Conservation (phyloP, 306 rosid species). For the Sesbania bispinosa region DNA sequence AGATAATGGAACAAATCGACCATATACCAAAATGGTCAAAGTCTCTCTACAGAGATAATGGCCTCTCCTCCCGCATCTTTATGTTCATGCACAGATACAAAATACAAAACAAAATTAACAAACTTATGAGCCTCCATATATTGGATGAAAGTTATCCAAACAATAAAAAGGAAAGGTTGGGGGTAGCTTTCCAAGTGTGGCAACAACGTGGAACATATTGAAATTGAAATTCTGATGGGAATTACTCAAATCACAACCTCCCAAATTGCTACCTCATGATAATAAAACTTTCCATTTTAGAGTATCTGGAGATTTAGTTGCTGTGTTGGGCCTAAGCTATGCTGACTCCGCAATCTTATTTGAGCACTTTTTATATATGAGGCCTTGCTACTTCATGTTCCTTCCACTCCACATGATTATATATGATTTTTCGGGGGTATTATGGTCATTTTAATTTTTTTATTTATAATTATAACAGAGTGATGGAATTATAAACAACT, state of each 20-base stretch:
- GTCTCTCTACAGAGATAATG: neutral
- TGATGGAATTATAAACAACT: no score
- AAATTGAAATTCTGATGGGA: neutral
- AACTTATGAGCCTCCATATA: neutral
- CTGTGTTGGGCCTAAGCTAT: neutral
- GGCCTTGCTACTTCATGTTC: neutral
- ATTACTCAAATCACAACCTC: conserved; percentile 16
- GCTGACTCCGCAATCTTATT: conserved; percentile 6
- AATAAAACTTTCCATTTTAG: neutral
- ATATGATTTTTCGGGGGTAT: neutral
- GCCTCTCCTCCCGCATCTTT: neutral
- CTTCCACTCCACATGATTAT: neutral
- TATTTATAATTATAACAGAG: no score
- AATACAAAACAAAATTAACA: neutral
- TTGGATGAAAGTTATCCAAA: conserved; percentile 11
- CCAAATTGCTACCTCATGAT: conserved; percentile 1
- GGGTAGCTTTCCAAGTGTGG: neutral
- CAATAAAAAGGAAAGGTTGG: neutral
- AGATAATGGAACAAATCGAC: neutral
- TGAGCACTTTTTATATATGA: neutral
- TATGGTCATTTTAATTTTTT: neutral
- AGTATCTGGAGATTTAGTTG: neutral
- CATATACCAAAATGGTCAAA: neutral
- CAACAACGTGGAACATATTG: neutral
- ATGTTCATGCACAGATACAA: no score